Evolutionary conservation across 169 alveolate species (phyloP).

Genomic region (Amoebophrya sp.): DNA sequence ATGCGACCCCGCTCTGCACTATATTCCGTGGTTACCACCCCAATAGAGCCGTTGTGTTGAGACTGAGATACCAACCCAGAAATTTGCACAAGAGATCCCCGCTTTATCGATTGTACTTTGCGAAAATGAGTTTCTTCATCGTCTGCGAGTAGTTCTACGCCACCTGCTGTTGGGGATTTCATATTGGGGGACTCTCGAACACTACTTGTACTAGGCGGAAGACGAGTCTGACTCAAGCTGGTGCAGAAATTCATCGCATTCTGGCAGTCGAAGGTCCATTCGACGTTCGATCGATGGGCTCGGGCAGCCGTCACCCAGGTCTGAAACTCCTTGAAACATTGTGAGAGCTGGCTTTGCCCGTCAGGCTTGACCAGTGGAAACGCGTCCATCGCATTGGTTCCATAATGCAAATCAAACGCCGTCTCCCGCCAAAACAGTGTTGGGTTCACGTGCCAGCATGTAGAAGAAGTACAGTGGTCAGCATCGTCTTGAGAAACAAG

Average conservation of each 20-base stretch:
- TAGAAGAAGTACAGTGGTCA: not conserved
- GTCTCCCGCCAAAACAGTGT: not conserved
- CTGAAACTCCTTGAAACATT: not conserved
- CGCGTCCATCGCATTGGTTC: not conserved
- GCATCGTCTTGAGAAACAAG: not conserved
- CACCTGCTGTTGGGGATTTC: too few relatives aligned
- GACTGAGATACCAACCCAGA: not conserved
- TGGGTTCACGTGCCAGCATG: not conserved
- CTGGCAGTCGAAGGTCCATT: not conserved
- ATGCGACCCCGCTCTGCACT: not conserved
- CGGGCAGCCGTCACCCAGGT: not conserved
- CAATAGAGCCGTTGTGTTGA: not conserved
- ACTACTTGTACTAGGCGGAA: too few relatives aligned
- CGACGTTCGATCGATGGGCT: not conserved
- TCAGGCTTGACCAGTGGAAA: not conserved
- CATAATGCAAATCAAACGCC: not conserved
- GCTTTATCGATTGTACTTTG: not conserved
- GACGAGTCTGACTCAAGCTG: not conserved
- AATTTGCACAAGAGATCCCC: not conserved
- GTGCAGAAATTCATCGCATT: not conserved
- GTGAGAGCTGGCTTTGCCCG: not conserved
- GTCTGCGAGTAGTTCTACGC: not conserved
- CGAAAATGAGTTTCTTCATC: not conserved
- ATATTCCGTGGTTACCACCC: not conserved
- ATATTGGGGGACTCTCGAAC: too few relatives aligned